phyloP scores from a whole-genome alignment of 345 rosid species.

The Chamaenerion angustifolium region DNA sequence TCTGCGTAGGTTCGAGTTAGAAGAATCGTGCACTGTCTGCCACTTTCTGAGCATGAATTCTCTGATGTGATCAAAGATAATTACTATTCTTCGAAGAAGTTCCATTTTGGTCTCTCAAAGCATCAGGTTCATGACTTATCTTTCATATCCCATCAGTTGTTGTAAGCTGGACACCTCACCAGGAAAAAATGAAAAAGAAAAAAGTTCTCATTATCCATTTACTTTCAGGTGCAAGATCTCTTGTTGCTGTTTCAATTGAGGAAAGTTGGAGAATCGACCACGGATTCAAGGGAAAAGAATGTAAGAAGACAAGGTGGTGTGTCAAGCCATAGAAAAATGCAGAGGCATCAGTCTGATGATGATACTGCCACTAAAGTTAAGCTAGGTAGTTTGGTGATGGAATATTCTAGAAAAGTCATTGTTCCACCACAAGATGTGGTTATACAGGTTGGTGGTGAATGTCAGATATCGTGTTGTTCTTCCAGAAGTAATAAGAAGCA shows the following conservation, averaged over 20 bases:
- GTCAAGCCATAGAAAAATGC: not conserved
- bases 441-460: not conserved
- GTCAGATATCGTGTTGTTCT: not conserved
- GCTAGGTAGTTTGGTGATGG: not conserved
- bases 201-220: too few species aligned
- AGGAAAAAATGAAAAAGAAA: too few species aligned
- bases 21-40: conserved; percentile 36
- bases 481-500: too few species aligned
- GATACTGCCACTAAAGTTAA: not conserved
- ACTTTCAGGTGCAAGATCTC: conserved; percentile 11
- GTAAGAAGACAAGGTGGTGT: not conserved
- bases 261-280: not conserved
- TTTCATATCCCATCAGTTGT: too few species aligned
- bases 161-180: too few species aligned
- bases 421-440: not conserved
- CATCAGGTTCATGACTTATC: too few species aligned
- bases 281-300: not conserved
- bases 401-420: not conserved
- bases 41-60: conserved; percentile 53
- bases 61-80: conserved; percentile 40
- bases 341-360: not conserved
- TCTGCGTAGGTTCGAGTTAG: conserved; percentile 31
- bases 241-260: conserved; percentile 11
- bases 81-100: conserved; percentile 40
- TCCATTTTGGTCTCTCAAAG: conserved; percentile 62